phyloP scores from a whole-genome alignment of 345 rosid genomes.

The Boechera divaricarpa region DNA sequence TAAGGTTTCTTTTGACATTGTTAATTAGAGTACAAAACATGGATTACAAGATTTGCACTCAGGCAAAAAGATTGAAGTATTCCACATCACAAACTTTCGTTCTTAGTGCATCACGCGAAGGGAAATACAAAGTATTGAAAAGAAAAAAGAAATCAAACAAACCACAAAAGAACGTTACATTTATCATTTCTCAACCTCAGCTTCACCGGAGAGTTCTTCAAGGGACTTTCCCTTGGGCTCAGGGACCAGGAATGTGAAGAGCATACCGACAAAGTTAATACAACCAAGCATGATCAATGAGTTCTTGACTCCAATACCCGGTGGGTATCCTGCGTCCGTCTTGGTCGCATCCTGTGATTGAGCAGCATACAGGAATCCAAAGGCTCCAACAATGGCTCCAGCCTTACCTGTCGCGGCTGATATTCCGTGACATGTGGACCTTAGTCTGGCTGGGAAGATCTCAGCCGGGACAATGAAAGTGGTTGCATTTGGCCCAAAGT shows the following conservation, averaged over 20 bases:
- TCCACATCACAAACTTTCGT: slow-evolving; percentile 20
- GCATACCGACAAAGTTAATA: slow-evolving; percentile 51
- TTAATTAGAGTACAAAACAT: background rate
- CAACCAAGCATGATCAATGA: slow-evolving; percentile 51
- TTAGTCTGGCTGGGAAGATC: slow-evolving; percentile 70
- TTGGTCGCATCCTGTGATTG: slow-evolving; percentile 47
- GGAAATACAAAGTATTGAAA: background rate
- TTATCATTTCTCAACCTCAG: slow-evolving; percentile 45
- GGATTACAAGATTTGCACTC: slow-evolving; percentile 36
- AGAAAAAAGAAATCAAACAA: background rate
- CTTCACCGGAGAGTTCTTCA: slow-evolving; percentile 65
- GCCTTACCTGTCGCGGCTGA: slow-evolving; percentile 73
- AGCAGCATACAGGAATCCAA: slow-evolving; percentile 63
- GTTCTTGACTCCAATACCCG: slow-evolving; percentile 52
- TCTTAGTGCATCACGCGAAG: slow-evolving; percentile 22
- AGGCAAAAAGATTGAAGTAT: slow-evolving; percentile 2
- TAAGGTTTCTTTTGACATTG: background rate
- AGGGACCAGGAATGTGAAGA: slow-evolving; percentile 59
- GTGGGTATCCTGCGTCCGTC: slow-evolving; percentile 61
- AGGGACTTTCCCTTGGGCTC: slow-evolving; percentile 63
- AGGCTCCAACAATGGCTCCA: slow-evolving; percentile 72
- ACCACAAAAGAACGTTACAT: background rate
- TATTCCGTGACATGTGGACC: slow-evolving; percentile 81
- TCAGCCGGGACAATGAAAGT: slow-evolving; percentile 73
- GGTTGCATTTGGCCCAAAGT: slow-evolving; percentile 77